Evolutionary conservation across 208 protist species (phyloP), one percentile per base, ranked within the genome.

Genomic region (Leishmania tropica): DNA sequence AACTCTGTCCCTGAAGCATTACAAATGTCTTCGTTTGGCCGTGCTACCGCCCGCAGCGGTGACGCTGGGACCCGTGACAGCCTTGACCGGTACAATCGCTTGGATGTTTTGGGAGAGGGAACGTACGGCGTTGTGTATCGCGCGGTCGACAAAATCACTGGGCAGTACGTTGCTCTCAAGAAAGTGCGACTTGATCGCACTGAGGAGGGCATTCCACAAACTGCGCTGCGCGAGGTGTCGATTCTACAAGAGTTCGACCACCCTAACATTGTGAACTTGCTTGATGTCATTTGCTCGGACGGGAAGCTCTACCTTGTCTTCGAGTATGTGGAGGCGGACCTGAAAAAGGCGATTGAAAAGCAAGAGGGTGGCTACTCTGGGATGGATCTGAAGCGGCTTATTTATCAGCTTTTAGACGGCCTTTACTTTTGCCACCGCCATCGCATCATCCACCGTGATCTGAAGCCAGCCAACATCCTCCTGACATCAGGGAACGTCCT

Each of bases 161-260:
- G 92, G 0, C 88, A 94, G 64, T 89, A 99, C 60, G 96, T 99
- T 7, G 99, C 99, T 0, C 79, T 99, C 13, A 99, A 99, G 84
- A 99, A 99, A 78, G 99, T 99, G 48, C 91, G 98, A 42, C 84
- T 99, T 2, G 98, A 99, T 79, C 91, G 95, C 37, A 98, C 98
- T n/a, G 99, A 99, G 75, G 99, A 99, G 73, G 99, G 99, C 17
- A 98, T 99, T 71, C 99, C 99, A 10, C 93, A 96, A 31, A 99
- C 99, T 11, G 97, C 99, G 8, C 97, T 99, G 67, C 90, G 99
- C 56, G 99, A 99, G 87, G 99, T 99, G 31, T 99, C 98, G 4
- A 92, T 99, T 28, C 89, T 99, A 47, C 99, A 99, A 78, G 98
- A 99, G 87, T 86, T 99, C 47, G 91, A 99, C 68, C 99, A 99